These are phyloP conservation scores for Penicillium sp. DNA, from an alignment of 2,329 filamentous ascomycete species.

Conservation along the genomic window DNA sequence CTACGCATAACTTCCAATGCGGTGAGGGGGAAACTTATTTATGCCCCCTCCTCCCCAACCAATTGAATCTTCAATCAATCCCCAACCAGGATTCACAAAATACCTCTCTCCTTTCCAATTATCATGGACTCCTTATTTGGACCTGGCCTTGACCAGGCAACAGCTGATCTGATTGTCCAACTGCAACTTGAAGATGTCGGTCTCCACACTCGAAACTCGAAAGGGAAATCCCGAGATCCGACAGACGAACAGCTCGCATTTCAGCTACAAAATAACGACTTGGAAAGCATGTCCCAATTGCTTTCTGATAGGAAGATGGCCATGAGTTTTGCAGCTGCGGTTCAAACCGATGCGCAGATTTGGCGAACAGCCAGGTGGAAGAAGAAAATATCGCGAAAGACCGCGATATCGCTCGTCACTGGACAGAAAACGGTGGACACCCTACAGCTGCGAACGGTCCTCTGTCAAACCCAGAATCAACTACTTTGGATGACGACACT, in stretches of 20 bases:
- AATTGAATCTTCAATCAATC: no score
- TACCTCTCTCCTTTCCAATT: no score
- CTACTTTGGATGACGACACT: no score
- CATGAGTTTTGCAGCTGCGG: constrained; percentile 23
- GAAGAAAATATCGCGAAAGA: constrained; percentile 14
- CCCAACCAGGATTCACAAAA: no score
- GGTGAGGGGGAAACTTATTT: no score
- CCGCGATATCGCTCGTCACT: not conserved
- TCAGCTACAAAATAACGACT: not conserved
- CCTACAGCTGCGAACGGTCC: no score
- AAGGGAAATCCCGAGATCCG: not conserved
- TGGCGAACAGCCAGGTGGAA: constrained; percentile 11
- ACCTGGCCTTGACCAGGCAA: no score
- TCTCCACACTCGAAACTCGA: not conserved
- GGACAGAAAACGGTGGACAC: no score
- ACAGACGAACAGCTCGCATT: not conserved
- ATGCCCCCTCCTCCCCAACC: no score
- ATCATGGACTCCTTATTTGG: no score
- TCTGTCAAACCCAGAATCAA: no score
- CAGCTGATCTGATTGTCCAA: not conserved
- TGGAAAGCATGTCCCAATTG: constrained; percentile 5
- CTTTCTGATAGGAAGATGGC: constrained; percentile 23
- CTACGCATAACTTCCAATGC: no score
- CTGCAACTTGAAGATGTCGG: not conserved
- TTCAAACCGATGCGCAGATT: constrained; percentile 17